Percentiles rank a stretch among this genome's conserved stretches.
phyloP scores from a whole-genome alignment of 192 early-diverging fungal genomes.

The Coemansia sp. region DNA sequence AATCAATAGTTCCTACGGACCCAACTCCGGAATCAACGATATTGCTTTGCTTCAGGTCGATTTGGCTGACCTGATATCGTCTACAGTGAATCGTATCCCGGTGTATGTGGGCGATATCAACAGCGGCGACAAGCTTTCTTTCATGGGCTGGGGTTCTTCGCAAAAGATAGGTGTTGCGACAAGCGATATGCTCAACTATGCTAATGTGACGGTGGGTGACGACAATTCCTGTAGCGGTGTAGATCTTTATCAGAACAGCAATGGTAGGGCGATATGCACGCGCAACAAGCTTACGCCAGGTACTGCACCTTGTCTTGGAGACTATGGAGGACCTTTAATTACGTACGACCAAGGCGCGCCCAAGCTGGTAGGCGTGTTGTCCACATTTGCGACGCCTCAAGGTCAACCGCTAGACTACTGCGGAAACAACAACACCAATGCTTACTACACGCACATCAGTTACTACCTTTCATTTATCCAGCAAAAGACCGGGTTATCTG shows the following conservation, averaged over 20 bases:
- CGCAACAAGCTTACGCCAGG: conserved; percentile 36
- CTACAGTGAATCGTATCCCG: conserved; percentile 30
- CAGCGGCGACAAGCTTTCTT: conserved; percentile 28
- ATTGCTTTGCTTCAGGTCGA: conserved; percentile 45
- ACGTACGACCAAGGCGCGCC: conserved; percentile 24
- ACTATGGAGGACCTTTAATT: conserved; percentile 43
- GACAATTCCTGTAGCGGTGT: conserved; percentile 26
- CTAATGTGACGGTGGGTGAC: conserved; percentile 41
- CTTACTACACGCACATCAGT: conserved; percentile 38
- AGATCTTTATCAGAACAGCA: conserved; percentile 32
- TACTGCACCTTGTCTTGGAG: conserved; percentile 35
- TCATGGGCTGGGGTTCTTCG: conserved; percentile 44
- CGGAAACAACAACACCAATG: conserved; percentile 33
- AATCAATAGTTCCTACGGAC: conserved; percentile 20
- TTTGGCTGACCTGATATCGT: conserved; percentile 16
- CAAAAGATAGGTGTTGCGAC: conserved; percentile 30
- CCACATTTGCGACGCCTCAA: conserved; percentile 23
- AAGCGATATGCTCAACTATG: conserved; percentile 26
- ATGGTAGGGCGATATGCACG: conserved; percentile 41
- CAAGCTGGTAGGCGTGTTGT: conserved; percentile 42
- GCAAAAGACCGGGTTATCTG: conserved; percentile 25
- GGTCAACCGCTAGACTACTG: conserved; percentile 31
- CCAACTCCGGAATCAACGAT: conserved; percentile 32
- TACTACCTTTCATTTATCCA: conserved; percentile 41
- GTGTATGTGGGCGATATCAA: conserved; percentile 32